Evolutionary conservation across 768 basidiomycete genomes (phyloP), one percentile per base, ranked within the genome.

Genomic region (Amanita phalloides): DNA sequence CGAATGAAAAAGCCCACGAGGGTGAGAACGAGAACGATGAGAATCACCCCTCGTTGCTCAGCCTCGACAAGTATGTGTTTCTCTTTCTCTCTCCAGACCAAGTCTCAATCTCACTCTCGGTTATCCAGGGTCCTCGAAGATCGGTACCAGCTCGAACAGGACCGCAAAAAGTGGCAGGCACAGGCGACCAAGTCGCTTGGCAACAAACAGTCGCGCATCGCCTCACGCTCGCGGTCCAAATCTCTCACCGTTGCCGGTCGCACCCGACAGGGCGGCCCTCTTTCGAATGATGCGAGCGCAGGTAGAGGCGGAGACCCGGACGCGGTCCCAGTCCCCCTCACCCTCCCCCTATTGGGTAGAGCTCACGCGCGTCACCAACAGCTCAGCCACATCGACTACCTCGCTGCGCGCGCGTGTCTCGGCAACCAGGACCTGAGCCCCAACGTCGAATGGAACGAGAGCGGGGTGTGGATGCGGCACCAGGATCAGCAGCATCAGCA

Each of bases 91-190:
- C 43, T 39, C 35, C 53, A 30, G 11, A 23, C 30, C 32, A 11
- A 48, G 32, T 48, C 49, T 8, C 47, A 43, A n/a, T 50, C 49
- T 48, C 49, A 32, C 32, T 32, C 30, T 17, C 17, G 17, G 10
- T 49, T 32, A 45, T 44, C 8, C 54, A 89, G 86, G 58, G 86
- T 88, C 21, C 67, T 90, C 8, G 76, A 78, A 54, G 84, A 87
- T 55, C 77, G 81, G 9, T 68, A 77, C 49, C 68, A 68, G 43
- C 71, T 89, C 9, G 73, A 79, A n/a, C 70, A 69, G 46, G 77
- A 89, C 54, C 80, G 87, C 13, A 72, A 75, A 46, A 66, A 71
- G 56, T 90, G 87, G 87, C 78, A 83, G 57, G 61, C 64, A 3
- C 76, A 83, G 55, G 87, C 87, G 0, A 66, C 68, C 0, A 68